Evolutionary conservation across 108 stramenopile species (phyloP).

Genomic region (Pseudonitzschia pungens): DNA sequence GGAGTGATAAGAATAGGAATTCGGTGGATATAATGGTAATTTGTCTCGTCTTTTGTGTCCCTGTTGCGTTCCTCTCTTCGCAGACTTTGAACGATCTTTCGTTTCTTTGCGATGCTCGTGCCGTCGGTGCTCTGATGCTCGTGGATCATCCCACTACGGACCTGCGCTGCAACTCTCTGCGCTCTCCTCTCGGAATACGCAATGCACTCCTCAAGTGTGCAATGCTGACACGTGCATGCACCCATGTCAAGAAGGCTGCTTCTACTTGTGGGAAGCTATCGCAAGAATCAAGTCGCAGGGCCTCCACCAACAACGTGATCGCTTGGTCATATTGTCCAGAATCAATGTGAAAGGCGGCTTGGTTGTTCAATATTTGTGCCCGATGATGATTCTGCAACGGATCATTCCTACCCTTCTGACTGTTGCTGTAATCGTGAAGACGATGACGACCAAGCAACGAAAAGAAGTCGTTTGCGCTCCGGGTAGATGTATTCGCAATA

Average conservation of each 20-base stretch:
- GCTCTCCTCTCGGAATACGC: neutral
- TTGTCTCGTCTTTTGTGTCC: neutral
- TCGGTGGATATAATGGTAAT: neutral
- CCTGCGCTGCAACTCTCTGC: neutral
- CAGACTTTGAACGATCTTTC: neutral
- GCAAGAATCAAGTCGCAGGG: neutral
- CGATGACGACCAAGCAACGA: too few relatives aligned
- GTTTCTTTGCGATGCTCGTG: neutral
- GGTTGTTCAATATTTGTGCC: constrained; percentile 12
- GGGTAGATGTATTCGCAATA: too few relatives aligned
- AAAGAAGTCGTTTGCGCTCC: too few relatives aligned
- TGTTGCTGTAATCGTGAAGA: too few relatives aligned
- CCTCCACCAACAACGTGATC: constrained; percentile 14
- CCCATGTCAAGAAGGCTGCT: neutral
- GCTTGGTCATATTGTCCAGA: constrained; percentile 18
- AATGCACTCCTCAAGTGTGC: constrained; percentile 19
- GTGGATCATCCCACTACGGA: too few relatives aligned
- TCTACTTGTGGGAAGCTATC: neutral
- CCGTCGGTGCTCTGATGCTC: too few relatives aligned
- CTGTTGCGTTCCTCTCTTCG: too few relatives aligned
- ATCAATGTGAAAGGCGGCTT: constrained; percentile 17
- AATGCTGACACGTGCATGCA: neutral
- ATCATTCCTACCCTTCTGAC: too few relatives aligned
- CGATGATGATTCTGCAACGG: too few relatives aligned
- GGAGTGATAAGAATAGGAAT: constrained; percentile 19